Evolutionary conservation across 2,329 filamentous ascomycete species (phyloP).

Genomic region (Westerdykella ornata): DNA sequence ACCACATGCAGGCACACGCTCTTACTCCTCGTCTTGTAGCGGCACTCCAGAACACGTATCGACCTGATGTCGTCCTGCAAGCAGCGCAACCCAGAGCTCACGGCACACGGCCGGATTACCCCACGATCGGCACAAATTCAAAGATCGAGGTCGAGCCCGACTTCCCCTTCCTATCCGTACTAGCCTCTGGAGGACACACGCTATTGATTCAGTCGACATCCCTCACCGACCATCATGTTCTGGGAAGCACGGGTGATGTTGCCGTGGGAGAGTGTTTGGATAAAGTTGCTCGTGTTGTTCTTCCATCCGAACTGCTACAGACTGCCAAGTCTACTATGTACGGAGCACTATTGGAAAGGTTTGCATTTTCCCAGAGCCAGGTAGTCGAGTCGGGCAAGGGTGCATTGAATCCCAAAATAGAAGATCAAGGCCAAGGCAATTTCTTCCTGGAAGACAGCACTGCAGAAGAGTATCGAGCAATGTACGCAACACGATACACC

Average conservation of each 20-base stretch:
- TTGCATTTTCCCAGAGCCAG: constrained; percentile 54
- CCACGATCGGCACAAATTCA: too few species aligned
- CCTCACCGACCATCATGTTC: constrained; percentile 62
- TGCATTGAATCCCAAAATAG: constrained; percentile 17
- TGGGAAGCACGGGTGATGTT: constrained; percentile 69
- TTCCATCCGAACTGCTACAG: constrained; percentile 57
- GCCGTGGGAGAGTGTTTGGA: constrained; percentile 89
- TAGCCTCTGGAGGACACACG: constrained; percentile 90
- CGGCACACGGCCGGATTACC: neutral
- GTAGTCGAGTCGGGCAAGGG: constrained; percentile 14
- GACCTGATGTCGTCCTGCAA: neutral
- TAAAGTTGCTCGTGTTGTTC: constrained; percentile 70
- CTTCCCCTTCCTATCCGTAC: constrained; percentile 81
- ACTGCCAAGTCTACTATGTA: constrained; percentile 64
- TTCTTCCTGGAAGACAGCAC: constrained; percentile 10
- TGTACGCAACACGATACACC: constrained; percentile 27
- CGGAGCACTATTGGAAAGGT: constrained; percentile 69
- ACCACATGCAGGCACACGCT: constrained; percentile 97
- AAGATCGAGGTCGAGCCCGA: constrained; percentile 37
- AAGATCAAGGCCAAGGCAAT: neutral
- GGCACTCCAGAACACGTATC: constrained; percentile 45
- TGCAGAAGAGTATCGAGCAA: constrained; percentile 17
- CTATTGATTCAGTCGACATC: constrained; percentile 69
- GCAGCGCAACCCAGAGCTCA: constrained; percentile 3
- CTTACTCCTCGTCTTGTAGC: constrained; percentile 73